Base-by-base conservation (phyloP, 129 eudicot species). In the Lonicera japonica region DNA sequence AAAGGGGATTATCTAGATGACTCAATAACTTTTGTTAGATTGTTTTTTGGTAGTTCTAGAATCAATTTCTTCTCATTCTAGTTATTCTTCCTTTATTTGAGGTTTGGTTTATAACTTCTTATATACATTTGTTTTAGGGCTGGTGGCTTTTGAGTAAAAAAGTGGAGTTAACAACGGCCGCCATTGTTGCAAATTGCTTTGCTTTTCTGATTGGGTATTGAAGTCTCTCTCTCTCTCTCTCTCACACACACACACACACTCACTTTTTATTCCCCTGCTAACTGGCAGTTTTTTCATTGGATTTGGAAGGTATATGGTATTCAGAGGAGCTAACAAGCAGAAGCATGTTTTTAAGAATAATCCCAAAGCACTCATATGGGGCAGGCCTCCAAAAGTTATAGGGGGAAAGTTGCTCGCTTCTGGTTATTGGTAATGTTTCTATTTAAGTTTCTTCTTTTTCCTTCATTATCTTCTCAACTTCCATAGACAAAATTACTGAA, bases 351-450 rank as follows among this genome's bases (percentile, higher is more conserved):
- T 92, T 65, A 92, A 87, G 74, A 92, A 87, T 84, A 80, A 92
- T 50, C 96, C 98, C 46, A 85, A 88, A 70, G 91, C 95, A 50
- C 79, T 79, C 38, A 87, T 92, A 18, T 92, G 96, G 98, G 98
- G 96, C 60, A 86, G 75, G 46, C 82, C 96, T 53, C 98, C 98
- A 9, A 80, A 85, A 65, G 96, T 92, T 60, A 75, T 92, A 29
- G 96, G 91, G n/a, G 98, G 98, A 56, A 92, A 87, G 82, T 69
- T 92, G 68, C 87, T 92, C 63, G 98, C 85, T 80, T 92, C 98
- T 64, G 98, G 98, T 15, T 92, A 92, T 51, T 92, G 98, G 98
- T 92, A 91, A 72, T 64, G 14, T 62, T 63, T 38, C 60, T 12
- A 21, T 59, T 38, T 57, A 19, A 39, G 16, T 16, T n/a, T 24